These are phyloP conservation scores for Metarhizium guizhouense DNA, from an alignment of 2,329 filamentous ascomycete species.

Conservation along the genomic window DNA sequence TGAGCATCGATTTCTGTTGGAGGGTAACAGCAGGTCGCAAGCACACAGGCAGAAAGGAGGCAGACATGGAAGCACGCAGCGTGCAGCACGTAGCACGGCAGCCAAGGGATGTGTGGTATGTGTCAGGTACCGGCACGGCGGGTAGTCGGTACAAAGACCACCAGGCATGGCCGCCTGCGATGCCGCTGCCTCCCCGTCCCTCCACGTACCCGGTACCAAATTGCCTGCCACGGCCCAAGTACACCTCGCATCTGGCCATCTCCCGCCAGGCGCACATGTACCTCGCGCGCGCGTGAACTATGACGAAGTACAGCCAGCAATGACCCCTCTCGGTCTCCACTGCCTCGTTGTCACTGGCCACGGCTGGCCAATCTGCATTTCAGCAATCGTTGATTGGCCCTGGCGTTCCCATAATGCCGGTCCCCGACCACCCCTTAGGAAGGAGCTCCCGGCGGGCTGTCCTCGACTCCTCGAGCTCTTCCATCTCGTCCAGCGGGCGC, in stretches of 20 bases:
- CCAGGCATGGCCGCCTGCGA: not conserved
- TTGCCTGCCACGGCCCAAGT: not conserved
- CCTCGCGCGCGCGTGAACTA: not conserved
- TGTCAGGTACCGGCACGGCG: not conserved
- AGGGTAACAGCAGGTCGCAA: not conserved
- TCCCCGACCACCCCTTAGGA: not conserved
- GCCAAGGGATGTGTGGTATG: not conserved
- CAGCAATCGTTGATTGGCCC: slow-evolving; percentile 1
- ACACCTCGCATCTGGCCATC: not conserved
- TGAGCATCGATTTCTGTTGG: not conserved
- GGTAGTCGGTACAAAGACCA: not conserved
- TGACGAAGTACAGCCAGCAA: not conserved
- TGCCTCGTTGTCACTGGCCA: not conserved
- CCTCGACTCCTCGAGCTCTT: not conserved
- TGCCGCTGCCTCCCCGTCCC: not conserved
- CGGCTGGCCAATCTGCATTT: not conserved
- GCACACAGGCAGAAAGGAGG: not conserved
- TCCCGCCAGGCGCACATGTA: not conserved
- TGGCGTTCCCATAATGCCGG: not conserved
- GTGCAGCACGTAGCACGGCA: not conserved
- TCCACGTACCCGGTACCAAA: not conserved
- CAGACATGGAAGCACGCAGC: not conserved
- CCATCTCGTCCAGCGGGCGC: not conserved
- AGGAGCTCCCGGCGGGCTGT: not conserved
- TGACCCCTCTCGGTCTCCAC: not conserved